Base-by-base conservation (phyloP, 345 rosid genomes). In the Toxicodendron radicans region DNA sequence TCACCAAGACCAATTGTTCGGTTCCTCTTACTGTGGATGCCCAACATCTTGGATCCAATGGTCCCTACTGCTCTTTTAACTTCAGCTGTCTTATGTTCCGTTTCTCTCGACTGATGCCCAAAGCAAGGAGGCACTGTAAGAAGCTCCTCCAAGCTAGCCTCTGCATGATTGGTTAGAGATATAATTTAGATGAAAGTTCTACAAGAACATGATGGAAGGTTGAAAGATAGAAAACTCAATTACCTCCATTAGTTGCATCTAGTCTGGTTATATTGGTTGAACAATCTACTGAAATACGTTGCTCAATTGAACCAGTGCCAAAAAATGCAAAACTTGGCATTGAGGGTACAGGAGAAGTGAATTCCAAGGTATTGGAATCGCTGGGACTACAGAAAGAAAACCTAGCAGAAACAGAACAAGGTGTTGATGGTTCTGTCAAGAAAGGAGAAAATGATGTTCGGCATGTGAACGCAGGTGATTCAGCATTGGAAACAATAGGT, bases 301-400 rank as follows among this genome's bases (percentile, higher is more conserved):
- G 83, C 33, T 71, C 81, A 45, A 62, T 58, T 17, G 86, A 74
- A 68, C 75, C 76, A 11, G 87, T 74, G 66, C 85, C 62, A 76
- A 86, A 82, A 83, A 90, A 90, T 27, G 90, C 76, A 81, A 90
- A 90, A 81, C 94, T 86, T 35, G 83, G 88, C 83, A 86, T 78
- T 16, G 91, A 86, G 16, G 81, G 72, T 62, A 90, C 27, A 30
- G 85, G 87, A 49, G 86, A 58, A 60, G 82, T 53, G 66, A 80
- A 72, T 53, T 80, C 85, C 77, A 79, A 54, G 58, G 83, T 73
- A 66, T 65, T 75, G 32, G 87, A 77, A 64, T 77, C 71, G 20
- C 68, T 84, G 52, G 61, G 58, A 49, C 82, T 65, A 49, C 67
- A 66, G 70, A 87, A 87, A 58, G 87, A 77, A 80, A 89, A 85